Evolutionary conservation across 345 rosid species (phyloP).

Genomic region (Aquilaria sinensis): DNA sequence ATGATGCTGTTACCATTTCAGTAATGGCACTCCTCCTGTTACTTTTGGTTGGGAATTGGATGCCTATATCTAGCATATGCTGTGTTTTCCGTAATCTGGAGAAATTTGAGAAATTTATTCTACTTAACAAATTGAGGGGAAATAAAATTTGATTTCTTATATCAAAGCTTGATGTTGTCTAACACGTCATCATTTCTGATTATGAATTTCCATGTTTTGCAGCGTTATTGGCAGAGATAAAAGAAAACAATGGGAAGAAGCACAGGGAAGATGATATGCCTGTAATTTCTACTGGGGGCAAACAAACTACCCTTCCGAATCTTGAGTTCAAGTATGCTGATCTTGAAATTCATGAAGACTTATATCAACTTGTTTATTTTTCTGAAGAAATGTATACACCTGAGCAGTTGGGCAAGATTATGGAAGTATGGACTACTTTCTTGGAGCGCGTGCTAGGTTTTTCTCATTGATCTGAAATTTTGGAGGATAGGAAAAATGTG

Average conservation of each 20-base stretch:
- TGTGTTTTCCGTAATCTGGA: too few relatives aligned
- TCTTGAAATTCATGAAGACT: slow-evolving; percentile 79
- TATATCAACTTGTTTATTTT: slow-evolving; percentile 88
- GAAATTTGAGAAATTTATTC: too few relatives aligned
- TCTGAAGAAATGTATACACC: slow-evolving; percentile 89
- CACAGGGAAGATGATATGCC: slow-evolving; percentile 74
- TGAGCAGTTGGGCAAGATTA: slow-evolving; percentile 81
- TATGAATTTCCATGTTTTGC: slow-evolving; percentile 22
- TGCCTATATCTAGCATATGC: too few relatives aligned
- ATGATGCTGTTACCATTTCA: too few relatives aligned
- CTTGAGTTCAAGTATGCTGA: slow-evolving; percentile 79
- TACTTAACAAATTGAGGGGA: too few relatives aligned
- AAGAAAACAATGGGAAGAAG: slow-evolving; percentile 81
- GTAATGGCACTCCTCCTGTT: too few relatives aligned
- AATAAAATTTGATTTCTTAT: too few relatives aligned
- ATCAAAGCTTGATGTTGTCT: not conserved
- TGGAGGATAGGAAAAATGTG: slow-evolving; percentile 78
- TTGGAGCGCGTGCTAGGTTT: slow-evolving; percentile 80
- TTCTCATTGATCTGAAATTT: slow-evolving; percentile 78
- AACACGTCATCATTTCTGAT: slow-evolving; percentile 6
- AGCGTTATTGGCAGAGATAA: slow-evolving; percentile 87
- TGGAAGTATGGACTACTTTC: slow-evolving; percentile 90
- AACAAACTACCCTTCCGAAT: slow-evolving; percentile 51
- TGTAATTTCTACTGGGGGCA: slow-evolving; percentile 82
- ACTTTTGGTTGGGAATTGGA: too few relatives aligned